These are phyloP conservation scores for Eucalyptus coolabah DNA, from an alignment of 345 rosid species.

Conservation along the genomic window DNA sequence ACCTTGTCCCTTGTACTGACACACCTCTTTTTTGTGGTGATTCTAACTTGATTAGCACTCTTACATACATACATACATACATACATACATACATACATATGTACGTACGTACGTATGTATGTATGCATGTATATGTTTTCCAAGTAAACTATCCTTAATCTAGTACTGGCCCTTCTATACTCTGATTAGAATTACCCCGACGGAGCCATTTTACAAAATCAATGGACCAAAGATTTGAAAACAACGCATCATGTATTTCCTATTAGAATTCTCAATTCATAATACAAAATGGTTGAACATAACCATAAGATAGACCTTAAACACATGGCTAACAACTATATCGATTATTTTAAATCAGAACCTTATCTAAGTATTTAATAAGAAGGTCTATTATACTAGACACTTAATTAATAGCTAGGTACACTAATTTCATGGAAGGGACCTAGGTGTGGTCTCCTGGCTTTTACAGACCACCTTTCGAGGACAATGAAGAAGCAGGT, in stretches of 20 bases:
- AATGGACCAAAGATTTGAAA: background rate
- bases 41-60: too few species aligned
- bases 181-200: background rate
- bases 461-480: background rate
- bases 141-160: background rate
- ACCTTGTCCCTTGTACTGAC: background rate
- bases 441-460: background rate
- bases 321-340: background rate
- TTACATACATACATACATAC: accelerated
- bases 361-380: background rate
- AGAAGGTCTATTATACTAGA: background rate
- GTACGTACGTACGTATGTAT: too few species aligned
- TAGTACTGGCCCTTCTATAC: background rate
- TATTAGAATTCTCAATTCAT: background rate
- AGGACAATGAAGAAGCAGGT: background rate
- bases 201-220: background rate
- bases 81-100: too few species aligned
- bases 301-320: background rate
- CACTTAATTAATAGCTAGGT: background rate
- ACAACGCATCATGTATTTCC: background rate
- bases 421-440: background rate
- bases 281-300: background rate
- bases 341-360: background rate
- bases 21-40: too few species aligned
- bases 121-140: accelerated